Evolutionary conservation across 2,329 filamentous ascomycete genomes (phyloP).

Genomic region (Trichoderma gracile): DNA sequence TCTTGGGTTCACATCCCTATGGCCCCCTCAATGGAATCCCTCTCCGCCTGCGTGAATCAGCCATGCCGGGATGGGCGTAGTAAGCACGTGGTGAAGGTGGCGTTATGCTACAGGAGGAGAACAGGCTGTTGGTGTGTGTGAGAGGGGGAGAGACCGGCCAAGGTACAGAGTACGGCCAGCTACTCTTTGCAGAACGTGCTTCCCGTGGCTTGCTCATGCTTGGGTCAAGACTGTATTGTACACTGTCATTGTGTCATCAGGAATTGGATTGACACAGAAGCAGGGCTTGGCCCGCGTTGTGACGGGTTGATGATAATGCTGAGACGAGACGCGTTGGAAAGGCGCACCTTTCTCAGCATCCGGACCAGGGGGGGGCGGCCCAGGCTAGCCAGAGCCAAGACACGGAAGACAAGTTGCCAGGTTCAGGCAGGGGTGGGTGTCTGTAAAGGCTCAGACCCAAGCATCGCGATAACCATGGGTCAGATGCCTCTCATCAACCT

Average conservation of each 20-base stretch:
- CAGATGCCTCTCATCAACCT: slow-evolving; percentile 21
- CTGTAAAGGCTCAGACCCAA: not conserved
- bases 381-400: slow-evolving; percentile 19
- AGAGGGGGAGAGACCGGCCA: too few species aligned
- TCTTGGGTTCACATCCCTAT: too few species aligned
- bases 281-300: slow-evolving; percentile 1
- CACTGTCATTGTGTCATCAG: too few species aligned
- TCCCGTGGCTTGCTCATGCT: not conserved
- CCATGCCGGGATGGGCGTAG: slow-evolving; percentile 23
- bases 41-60: slow-evolving; percentile 18
- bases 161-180: not conserved
- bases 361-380: slow-evolving; percentile 8
- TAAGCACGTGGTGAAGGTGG: slow-evolving; percentile 25
- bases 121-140: not conserved
- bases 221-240: too few species aligned
- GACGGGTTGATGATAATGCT: slow-evolving; percentile 4
- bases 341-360: not conserved
- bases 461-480: slow-evolving; percentile 19
- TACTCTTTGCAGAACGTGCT: not conserved
- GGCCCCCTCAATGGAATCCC: slow-evolving; percentile 7
- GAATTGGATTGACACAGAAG: not conserved
- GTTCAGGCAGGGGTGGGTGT: slow-evolving; percentile 10
- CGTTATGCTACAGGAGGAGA: slow-evolving; percentile 17
- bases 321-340: slow-evolving; percentile 20
- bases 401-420: slow-evolving; percentile 11